These are phyloP conservation scores for Nakaseomyces delphensis DNA, from an alignment of 1,139 yeast genomes.

Conservation along the genomic window DNA sequence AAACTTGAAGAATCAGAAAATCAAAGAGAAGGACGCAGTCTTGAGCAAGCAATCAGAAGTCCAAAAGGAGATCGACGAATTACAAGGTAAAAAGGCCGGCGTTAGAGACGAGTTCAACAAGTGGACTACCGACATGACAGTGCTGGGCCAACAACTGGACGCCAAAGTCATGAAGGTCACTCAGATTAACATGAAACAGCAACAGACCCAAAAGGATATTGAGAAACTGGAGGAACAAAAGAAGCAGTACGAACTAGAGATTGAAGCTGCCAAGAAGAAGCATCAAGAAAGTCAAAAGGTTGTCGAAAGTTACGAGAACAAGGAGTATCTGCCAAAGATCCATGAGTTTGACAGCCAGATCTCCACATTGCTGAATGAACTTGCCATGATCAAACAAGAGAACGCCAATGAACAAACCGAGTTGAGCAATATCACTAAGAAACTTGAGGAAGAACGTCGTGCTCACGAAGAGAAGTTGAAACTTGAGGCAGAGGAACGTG, in stretches of 20 bases:
- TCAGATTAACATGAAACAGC: conserved; percentile 19
- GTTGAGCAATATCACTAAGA: conserved; percentile 23
- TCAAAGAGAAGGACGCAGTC: conserved; percentile 20
- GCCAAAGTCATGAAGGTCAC: conserved; percentile 23
- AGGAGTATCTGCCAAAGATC: conserved; percentile 21
- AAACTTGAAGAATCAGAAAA: conserved; percentile 19
- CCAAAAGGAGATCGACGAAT: conserved; percentile 21
- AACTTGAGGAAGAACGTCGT: conserved; percentile 23
- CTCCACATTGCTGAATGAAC: conserved; percentile 15
- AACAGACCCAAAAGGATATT: conserved; percentile 19
- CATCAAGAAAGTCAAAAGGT: conserved; percentile 17
- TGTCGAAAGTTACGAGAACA: conserved; percentile 17
- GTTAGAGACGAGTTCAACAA: conserved; percentile 18
- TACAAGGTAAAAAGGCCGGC: conserved; percentile 17
- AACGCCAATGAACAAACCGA: conserved; percentile 24
- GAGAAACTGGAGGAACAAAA: conserved; percentile 17
- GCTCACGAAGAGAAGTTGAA: conserved; percentile 24
- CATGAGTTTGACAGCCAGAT: conserved; percentile 22
- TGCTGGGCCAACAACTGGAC: conserved; percentile 24
- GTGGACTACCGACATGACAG: conserved; percentile 20
- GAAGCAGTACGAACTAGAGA: conserved; percentile 17
- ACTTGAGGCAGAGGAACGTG: conserved; percentile 23
- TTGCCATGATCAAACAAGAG: conserved; percentile 26
- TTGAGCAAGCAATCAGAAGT: conserved; percentile 17
- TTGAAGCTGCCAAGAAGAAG: conserved; percentile 14